Base-by-base conservation (phyloP, 1,284 basidiomycete species). In the Cryptococcus neoformans region DNA sequence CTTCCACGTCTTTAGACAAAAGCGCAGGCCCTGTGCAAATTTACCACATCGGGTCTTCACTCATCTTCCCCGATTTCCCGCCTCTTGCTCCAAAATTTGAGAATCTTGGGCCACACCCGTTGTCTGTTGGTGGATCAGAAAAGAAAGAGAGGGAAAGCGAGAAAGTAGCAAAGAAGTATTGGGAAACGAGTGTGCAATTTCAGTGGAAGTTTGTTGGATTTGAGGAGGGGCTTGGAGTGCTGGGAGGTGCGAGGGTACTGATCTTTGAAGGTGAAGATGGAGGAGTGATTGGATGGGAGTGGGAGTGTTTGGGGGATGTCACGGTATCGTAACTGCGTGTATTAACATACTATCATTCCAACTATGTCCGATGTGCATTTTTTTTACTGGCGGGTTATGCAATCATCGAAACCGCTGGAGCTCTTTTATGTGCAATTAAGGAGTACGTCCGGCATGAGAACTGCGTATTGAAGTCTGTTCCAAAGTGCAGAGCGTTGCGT, bases 181-280 rank as follows among this genome's bases (percentile, higher is more conserved):
- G 69, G 67, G 74, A 76, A 53, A 57, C 57, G 35, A 35, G 40
- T 2, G 62, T 60, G 47, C 62, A 65, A 34, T 51, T 66, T n/a
- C 53, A 59, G 2, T 52, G 71, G 44, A 47, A 60, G 6, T 74
- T 68, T 54, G 46, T 73, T 7, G 67, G 65, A 0, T 51, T 70
- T 1, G 51, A 65, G 6, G 65, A 68, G 17, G 74, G 74, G 0
- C 51, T 72, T n/a, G 64, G 62, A 0, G 64, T 59, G 35, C 56
- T 76, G 0, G 74, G 74, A 16, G 74, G 74, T 0, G n/a, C 69
- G 37, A 62, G 74, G 11, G 62, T 74, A 4, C 53, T 74, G 44
- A 16, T 66, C 1, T 48, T 73, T 16, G 58, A 58, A 6, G 57
- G 62, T 44, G 55, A 53, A 10, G 49, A 8, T 11, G 44, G 9